Evolutionary conservation across 257 asterid species (phyloP).

Genomic region (Plantago major): DNA sequence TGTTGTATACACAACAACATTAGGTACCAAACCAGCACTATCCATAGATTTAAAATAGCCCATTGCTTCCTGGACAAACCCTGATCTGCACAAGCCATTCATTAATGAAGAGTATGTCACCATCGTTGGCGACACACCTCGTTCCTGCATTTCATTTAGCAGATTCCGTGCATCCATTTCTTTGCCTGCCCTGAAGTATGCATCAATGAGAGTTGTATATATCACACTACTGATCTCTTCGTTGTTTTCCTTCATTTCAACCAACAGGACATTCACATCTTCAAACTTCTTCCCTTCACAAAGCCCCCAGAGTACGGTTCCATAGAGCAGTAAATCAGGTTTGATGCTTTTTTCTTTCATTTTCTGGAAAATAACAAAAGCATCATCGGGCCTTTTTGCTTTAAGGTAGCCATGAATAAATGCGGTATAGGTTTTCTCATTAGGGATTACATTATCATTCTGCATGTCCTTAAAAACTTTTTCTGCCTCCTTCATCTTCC

Average conservation of each 20-base stretch:
- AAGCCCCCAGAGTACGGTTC: slow-evolving; percentile 81
- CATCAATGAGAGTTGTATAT: slow-evolving; percentile 65
- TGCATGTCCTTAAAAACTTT: slow-evolving; percentile 55
- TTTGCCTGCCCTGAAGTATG: slow-evolving; percentile 75
- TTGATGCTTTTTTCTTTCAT: slow-evolving; percentile 54
- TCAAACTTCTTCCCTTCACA: slow-evolving; percentile 60
- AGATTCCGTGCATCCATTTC: slow-evolving; percentile 52
- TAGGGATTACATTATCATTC: slow-evolving; percentile 55
- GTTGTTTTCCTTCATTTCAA: slow-evolving; percentile 61
- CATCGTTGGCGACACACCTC: slow-evolving; percentile 49
- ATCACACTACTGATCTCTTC: slow-evolving; percentile 51
- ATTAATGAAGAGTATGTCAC: slow-evolving; percentile 61
- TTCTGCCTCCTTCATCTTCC: slow-evolving; percentile 75
- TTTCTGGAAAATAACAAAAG: slow-evolving; percentile 46
- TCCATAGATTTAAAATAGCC: slow-evolving; percentile 46
- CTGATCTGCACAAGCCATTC: slow-evolving; percentile 72
- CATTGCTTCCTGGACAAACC: slow-evolving; percentile 64
- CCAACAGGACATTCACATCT: slow-evolving; percentile 51
- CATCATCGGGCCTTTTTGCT: slow-evolving; percentile 54
- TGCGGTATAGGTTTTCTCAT: slow-evolving; percentile 65
- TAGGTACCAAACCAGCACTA: slow-evolving; percentile 55
- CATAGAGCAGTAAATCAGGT: slow-evolving; percentile 60
- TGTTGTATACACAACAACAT: slow-evolving; percentile 65
- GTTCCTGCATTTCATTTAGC: slow-evolving; percentile 64
- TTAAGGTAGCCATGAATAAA: slow-evolving; percentile 75